Evolutionary conservation across 2,329 filamentous ascomycete species (phyloP).

Genomic region (Chrysoporthe cubensis): DNA sequence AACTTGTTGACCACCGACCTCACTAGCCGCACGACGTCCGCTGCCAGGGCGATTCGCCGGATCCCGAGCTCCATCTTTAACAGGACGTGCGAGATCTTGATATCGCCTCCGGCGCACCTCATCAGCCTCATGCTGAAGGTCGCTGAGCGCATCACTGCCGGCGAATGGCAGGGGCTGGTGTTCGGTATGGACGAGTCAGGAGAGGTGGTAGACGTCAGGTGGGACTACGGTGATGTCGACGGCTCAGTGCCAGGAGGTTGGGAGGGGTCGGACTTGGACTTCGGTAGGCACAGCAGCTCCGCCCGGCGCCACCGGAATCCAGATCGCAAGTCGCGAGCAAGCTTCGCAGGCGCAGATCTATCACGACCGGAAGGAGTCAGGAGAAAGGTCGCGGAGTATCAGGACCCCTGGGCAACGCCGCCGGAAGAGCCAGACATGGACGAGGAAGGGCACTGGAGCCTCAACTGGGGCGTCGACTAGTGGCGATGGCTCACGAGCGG

Average conservation of each 20-base stretch:
- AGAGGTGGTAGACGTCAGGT: conserved; percentile 59
- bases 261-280: conserved; percentile 58
- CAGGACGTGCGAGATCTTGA: conserved; percentile 75
- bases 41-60: conserved; percentile 51
- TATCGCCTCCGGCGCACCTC: conserved; percentile 80
- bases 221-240: conserved; percentile 59
- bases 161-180: conserved; percentile 65
- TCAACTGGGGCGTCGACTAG: conserved; percentile 42
- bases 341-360: conserved; percentile 27
- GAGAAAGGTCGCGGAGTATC: conserved; percentile 20
- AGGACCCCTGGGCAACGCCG: conserved; percentile 30
- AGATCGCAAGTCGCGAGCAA: conserved; percentile 16
- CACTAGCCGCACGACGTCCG: conserved; percentile 39
- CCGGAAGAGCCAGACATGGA: conserved; percentile 26
- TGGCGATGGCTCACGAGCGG: background rate
- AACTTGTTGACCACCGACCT: conserved; percentile 59
- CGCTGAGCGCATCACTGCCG: conserved; percentile 72
- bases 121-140: conserved; percentile 81
- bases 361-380: conserved; percentile 22
- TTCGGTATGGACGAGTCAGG: conserved; percentile 58
- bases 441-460: conserved; percentile 34
- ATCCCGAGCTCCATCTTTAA: conserved; percentile 70
- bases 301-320: conserved; percentile 27
- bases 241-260: conserved; percentile 48
- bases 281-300: conserved; percentile 16